These are phyloP conservation scores for Dissophora ornata DNA, from an alignment of 192 early-diverging fungal species.

Conservation along the genomic window DNA sequence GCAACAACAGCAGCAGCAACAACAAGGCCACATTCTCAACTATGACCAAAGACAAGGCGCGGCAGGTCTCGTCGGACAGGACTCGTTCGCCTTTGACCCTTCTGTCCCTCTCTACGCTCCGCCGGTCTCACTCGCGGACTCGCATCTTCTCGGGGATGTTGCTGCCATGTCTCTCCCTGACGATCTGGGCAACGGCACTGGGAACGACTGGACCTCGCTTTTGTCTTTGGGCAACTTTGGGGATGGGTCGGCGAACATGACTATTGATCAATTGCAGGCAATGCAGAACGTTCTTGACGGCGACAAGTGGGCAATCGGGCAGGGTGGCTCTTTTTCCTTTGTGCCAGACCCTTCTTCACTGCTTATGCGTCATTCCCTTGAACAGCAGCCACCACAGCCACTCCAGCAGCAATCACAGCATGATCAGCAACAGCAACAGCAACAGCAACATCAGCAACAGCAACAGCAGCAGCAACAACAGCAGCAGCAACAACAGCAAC, in stretches of 20 bases:
- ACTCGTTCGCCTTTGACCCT: slow-evolving; percentile 20
- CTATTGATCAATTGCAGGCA: slow-evolving; percentile 27
- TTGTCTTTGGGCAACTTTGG: slow-evolving; percentile 16
- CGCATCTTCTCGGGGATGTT: slow-evolving; percentile 8
- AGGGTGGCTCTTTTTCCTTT: slow-evolving; percentile 9
- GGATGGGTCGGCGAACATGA: slow-evolving; percentile 2
- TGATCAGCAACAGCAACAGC: slow-evolving; percentile 19
- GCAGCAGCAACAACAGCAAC: slow-evolving; percentile 13
- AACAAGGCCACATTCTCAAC: slow-evolving; percentile 3
- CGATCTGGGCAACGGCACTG: slow-evolving; percentile 10
- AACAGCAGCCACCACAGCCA: neutral
- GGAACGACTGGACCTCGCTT: slow-evolving; percentile 27
- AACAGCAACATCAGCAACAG: slow-evolving; percentile 16
- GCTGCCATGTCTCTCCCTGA: slow-evolving; percentile 12
- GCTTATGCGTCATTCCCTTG: neutral
- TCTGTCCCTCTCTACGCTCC: slow-evolving; percentile 21
- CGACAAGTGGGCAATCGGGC: slow-evolving; percentile 6
- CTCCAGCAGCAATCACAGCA: neutral
- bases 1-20: slow-evolving; percentile 27
- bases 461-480: slow-evolving; percentile 11
- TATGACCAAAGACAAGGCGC: slow-evolving; percentile 11
- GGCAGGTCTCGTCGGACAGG: neutral
- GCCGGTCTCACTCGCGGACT: neutral
- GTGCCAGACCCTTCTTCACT: slow-evolving; percentile 1
- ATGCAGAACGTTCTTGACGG: slow-evolving; percentile 12